Conservation (phyloP, 352 stramenopile genomes). For the Pythium rishiriense region DNA sequence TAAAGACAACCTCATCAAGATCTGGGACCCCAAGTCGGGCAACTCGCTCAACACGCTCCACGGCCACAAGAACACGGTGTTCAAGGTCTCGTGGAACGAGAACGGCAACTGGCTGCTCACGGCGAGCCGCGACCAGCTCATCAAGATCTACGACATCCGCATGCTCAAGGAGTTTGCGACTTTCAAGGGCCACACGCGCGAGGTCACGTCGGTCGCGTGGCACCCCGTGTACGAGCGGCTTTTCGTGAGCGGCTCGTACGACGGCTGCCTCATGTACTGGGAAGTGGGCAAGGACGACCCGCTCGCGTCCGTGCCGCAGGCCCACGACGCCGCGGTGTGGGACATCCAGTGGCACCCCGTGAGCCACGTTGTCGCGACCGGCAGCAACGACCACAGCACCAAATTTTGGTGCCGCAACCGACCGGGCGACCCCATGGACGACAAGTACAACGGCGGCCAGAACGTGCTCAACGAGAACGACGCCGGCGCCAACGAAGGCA, state of each 20-base stretch:
- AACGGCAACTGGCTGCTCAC: conserved; percentile 98
- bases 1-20: conserved; percentile 98
- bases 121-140: conserved; percentile 95
- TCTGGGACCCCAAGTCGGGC: conserved; percentile 96
- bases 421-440: conserved; percentile 88
- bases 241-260: conserved; percentile 96
- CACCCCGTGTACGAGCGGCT: conserved; percentile 96
- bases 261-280: conserved; percentile 98
- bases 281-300: conserved; percentile 91
- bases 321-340: conserved; percentile 97
- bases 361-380: conserved; percentile 95
- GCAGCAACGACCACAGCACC: conserved; percentile 96
- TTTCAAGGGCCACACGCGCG: conserved; percentile 94
- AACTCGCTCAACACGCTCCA: conserved; percentile 95
- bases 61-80: conserved; percentile 98
- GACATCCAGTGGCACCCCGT: conserved; percentile 98
- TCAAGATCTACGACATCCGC: conserved; percentile 99
- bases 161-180: conserved; percentile 95
- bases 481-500: conserved; percentile 34
- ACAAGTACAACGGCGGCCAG: conserved; percentile 86
- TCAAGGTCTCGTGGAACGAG: conserved; percentile 96
- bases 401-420: conserved; percentile 98
- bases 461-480: conserved; percentile 74
- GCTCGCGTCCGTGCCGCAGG: conserved; percentile 84
- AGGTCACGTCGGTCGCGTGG: conserved; percentile 96